Conservation (phyloP, 768 basidiomycete species). For the Porphyrellus cyaneotinctus region DNA sequence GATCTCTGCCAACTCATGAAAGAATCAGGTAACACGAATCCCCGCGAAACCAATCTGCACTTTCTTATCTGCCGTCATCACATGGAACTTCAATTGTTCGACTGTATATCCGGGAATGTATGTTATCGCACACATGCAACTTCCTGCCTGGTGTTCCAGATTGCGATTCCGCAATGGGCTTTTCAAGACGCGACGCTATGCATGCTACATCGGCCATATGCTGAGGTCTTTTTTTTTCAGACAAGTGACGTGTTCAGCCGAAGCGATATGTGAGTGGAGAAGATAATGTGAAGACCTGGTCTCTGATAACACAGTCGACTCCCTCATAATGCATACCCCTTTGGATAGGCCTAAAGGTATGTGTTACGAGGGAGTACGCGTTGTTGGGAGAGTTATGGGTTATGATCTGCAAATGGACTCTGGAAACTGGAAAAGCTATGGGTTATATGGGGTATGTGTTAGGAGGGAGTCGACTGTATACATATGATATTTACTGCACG, state of each 20-base stretch:
- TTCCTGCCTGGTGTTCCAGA: conserved; percentile 46
- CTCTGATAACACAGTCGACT: too few species aligned
- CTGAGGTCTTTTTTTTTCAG: conserved; percentile 23
- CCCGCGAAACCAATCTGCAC: background rate
- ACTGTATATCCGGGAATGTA: conserved; percentile 30
- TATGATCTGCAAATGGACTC: too few species aligned
- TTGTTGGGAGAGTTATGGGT: too few species aligned
- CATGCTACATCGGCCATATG: background rate
- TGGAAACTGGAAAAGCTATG: too few species aligned
- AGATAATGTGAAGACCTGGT: too few species aligned
- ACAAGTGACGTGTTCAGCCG: conserved; percentile 38
- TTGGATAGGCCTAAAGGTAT: too few species aligned
- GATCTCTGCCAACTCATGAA: conserved; percentile 48
- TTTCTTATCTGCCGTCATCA: conserved; percentile 13
- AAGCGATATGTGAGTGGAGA: too few species aligned
- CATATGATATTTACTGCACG: too few species aligned
- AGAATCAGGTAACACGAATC: conserved; percentile 32
- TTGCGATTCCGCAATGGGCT: conserved; percentile 61
- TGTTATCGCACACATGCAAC: conserved; percentile 29
- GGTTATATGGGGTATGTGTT: too few species aligned
- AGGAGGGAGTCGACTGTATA: too few species aligned
- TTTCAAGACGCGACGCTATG: conserved; percentile 51
- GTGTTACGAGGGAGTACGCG: too few species aligned
- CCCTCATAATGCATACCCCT: too few species aligned
- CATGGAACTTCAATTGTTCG: conserved; percentile 48